Evolutionary conservation across 1,284 basidiomycete genomes (phyloP), one percentile per base, ranked within the genome.

Genomic region (Rhodotorula sp.): DNA sequence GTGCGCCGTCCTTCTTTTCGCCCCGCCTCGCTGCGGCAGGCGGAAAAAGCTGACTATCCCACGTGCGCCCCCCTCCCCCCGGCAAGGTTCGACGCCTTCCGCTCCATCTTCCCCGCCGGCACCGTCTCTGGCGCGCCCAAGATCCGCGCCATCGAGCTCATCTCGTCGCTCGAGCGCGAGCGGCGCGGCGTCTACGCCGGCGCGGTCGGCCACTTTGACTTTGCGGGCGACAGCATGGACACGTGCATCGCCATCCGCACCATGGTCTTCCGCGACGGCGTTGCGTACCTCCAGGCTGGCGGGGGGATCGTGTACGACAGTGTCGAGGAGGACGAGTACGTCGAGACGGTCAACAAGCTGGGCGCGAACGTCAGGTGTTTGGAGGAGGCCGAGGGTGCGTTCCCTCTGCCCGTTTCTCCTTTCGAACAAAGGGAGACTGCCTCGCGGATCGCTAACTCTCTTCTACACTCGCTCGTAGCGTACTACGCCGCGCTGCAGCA

Each of bases 61-160:
- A 32, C 41, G 41, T 17, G 13, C 1, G 32, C 19, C 17, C 29
- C 6, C 78, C n/a, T n/a, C n/a, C n/a, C n/a, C n/a, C n/a, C n/a
- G n/a, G n/a, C n/a, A n/a, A 94, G 94, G 76, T 99, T 98, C 80
- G 97, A 99, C 81, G 97, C 97, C 0, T 97, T 99, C 85, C 89
- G 97, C 34, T 98, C 95, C 57, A 99, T 99, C 78, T 99, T 99
- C 85, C 97, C 97, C 0, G 96, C 97, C 10, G 97, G 97, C 1
- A 99, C 97, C 3, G 96, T 99, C n/a, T 97, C 94, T 0, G 97
- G 97, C 25, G 97, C 97, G 41, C 97, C 97, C 2, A 99, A 99
- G 83, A 94, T 99, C 82, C 96, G 97, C 81, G 97, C 97, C 1
- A 94, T 99, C 77, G 94, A 99, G 81, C 89, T 99, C 48, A 85